A percentile compares a stretch with the other conserved stretches of the same genome.
Evolutionary conservation across 2,329 filamentous ascomycete species (phyloP).

Genomic region (Rhynchosporium graminicola): DNA sequence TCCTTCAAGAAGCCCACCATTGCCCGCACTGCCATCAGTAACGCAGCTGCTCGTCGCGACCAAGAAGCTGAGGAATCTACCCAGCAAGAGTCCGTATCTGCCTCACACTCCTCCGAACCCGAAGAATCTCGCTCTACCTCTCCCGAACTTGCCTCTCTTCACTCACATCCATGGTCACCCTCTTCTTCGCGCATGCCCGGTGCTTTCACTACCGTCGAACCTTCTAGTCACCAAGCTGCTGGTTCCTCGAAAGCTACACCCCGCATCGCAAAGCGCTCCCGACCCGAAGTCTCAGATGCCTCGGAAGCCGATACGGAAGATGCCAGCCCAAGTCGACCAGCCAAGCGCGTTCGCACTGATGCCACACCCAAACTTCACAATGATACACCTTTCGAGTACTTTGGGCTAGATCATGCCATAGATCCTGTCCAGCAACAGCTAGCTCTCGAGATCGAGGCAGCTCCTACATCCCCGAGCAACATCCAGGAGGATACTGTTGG

Average conservation of each 20-base stretch:
- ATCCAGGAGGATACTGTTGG: background rate
- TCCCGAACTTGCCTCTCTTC: background rate
- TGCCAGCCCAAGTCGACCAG: background rate
- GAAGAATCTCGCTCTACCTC: conserved; percentile 8
- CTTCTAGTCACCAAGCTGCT: conserved; percentile 16
- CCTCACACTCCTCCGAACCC: conserved; percentile 8
- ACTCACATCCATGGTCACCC: background rate
- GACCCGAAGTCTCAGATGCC: background rate
- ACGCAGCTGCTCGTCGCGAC: conserved; percentile 5
- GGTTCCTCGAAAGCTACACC: background rate
- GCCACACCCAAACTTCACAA: background rate
- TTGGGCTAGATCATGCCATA: background rate
- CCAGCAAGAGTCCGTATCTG: background rate
- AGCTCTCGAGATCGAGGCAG: background rate
- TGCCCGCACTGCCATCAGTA: background rate
- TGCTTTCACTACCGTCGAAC: background rate
- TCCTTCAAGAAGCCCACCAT: conserved; percentile 1
- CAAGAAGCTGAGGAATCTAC: conserved; percentile 11
- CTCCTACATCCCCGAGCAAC: background rate
- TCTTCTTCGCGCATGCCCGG: background rate
- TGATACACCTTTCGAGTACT: conserved; percentile 12
- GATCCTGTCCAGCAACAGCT: background rate
- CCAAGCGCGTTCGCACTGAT: background rate
- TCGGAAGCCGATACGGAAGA: conserved; percentile 2
- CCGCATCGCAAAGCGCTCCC: background rate